Conservation (phyloP, 352 stramenopile species). For the Elongisporangium undulatum region DNA sequence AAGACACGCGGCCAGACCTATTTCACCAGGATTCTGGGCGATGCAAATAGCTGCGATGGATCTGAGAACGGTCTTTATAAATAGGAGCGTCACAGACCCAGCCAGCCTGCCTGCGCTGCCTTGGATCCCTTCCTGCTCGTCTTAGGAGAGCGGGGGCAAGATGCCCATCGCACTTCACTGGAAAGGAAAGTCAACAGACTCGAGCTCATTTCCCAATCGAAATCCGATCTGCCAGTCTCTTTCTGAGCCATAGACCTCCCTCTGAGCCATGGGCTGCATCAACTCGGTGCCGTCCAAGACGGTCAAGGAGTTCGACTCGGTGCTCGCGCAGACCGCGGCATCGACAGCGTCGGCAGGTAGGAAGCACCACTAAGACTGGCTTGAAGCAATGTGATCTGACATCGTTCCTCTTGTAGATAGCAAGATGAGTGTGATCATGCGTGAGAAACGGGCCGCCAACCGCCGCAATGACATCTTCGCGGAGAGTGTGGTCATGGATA, state of each 20-base stretch:
- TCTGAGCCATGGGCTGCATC: slow-evolving; percentile 48
- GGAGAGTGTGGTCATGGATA: slow-evolving; percentile 62
- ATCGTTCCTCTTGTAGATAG: slow-evolving; percentile 15
- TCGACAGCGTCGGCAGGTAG: neutral
- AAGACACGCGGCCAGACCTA: neutral
- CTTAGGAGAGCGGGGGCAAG: neutral
- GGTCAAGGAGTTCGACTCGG: slow-evolving; percentile 35
- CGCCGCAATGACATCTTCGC: slow-evolving; percentile 67
- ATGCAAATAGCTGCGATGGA: neutral
- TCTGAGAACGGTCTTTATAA: slow-evolving; percentile 2
- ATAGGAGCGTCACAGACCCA: slow-evolving; percentile 1
- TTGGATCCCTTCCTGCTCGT: neutral
- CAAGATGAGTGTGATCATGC: slow-evolving; percentile 58
- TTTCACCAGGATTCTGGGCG: too few species aligned
- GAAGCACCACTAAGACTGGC: neutral
- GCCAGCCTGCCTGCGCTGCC: neutral
- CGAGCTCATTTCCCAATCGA: neutral
- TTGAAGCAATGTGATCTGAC: neutral
- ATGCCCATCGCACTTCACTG: neutral
- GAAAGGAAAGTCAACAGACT: neutral
- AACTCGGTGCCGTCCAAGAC: slow-evolving; percentile 52
- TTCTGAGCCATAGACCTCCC: neutral
- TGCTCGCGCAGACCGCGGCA: slow-evolving; percentile 14
- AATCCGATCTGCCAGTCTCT: neutral
- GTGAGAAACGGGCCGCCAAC: slow-evolving; percentile 57